phyloP scores from a whole-genome alignment of 306 rosid genomes.

The Ormosia emarginata region DNA sequence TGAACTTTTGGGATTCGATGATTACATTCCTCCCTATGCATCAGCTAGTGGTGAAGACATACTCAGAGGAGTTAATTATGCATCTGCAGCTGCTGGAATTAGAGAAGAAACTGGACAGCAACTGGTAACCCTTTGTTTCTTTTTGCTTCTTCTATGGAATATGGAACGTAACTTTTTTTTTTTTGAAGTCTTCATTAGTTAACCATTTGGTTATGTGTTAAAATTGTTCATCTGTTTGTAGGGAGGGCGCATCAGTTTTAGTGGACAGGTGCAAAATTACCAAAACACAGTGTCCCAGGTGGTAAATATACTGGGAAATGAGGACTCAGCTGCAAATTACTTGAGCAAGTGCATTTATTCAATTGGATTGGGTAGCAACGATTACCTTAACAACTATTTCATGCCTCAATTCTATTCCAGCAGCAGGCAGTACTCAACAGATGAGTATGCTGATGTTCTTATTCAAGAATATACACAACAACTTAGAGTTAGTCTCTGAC shows the following conservation, averaged over 20 bases:
- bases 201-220: background rate
- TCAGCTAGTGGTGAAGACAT: constrained; percentile 53
- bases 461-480: constrained; percentile 53
- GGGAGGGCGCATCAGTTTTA: constrained; percentile 78
- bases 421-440: constrained; percentile 54
- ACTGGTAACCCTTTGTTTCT: constrained; percentile 39
- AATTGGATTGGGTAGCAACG: constrained; percentile 90
- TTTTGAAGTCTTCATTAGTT: background rate
- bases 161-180: background rate
- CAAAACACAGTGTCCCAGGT: constrained; percentile 62
- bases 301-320: constrained; percentile 61
- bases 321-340: constrained; percentile 66
- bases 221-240: constrained; percentile 21
- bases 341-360: constrained; percentile 76
- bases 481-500: constrained; percentile 42
- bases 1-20: constrained; percentile 56
- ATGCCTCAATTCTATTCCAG: constrained; percentile 68
- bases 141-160: background rate
- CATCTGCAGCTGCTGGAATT: constrained; percentile 99
- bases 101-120: constrained; percentile 93
- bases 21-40: constrained; percentile 50
- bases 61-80: constrained; percentile 82
- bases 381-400: constrained; percentile 92
- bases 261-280: constrained; percentile 78
- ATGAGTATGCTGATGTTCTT: constrained; percentile 64